Evolutionary conservation across 208 protist genomes (phyloP).

Genomic region (Leishmania braziliensis): DNA sequence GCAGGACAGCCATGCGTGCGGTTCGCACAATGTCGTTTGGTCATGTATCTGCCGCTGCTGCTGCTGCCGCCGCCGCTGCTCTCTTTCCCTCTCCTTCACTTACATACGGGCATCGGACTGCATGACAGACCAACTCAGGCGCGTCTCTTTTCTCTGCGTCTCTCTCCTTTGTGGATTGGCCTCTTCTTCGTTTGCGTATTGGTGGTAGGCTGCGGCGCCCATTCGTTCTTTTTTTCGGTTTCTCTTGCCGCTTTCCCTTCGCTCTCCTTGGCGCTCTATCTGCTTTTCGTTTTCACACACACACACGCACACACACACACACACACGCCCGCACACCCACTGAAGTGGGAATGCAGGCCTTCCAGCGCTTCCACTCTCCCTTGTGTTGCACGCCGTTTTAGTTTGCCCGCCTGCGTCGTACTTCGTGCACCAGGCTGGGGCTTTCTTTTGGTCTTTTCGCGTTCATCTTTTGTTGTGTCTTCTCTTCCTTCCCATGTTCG

Average conservation of each 20-base stretch:
- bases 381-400: too few species aligned
- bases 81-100: not conserved
- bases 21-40: not conserved
- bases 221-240: constrained; percentile 1
- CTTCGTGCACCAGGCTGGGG: too few species aligned
- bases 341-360: too few species aligned
- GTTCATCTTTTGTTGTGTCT: not conserved
- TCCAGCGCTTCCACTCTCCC: too few species aligned
- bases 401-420: too few species aligned
- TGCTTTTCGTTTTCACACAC: constrained; percentile 5
- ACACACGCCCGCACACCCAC: too few species aligned
- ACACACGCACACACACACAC: too few species aligned
- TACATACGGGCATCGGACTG: not conserved
- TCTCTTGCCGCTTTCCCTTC: constrained; percentile 12
- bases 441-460: constrained; percentile 15
- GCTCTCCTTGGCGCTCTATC: constrained; percentile 19
- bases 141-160: not conserved
- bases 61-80: too few species aligned
- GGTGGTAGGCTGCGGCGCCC: too few species aligned
- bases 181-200: too few species aligned
- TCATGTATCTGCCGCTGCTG: not conserved
- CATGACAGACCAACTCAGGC: not conserved
- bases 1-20: not conserved
- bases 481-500: not conserved
- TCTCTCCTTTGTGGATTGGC: not conserved